Conservation (phyloP, 2,329 filamentous ascomycete genomes). For the Trichoderma sp. region DNA sequence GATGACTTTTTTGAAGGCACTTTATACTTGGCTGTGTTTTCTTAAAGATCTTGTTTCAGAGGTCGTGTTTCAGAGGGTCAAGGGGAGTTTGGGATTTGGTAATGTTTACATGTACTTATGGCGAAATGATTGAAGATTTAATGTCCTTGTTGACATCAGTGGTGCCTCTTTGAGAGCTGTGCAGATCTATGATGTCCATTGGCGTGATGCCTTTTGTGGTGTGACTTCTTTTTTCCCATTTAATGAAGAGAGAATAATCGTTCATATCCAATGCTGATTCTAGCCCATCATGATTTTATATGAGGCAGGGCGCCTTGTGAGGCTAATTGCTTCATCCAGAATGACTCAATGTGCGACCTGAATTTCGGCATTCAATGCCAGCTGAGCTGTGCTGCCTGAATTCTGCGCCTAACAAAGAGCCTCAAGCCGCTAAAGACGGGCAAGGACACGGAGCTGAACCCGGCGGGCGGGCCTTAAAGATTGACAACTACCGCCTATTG, state of each 20-base stretch:
- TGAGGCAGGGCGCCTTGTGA: neutral
- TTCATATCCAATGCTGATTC: neutral
- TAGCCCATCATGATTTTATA: neutral
- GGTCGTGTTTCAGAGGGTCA: neutral
- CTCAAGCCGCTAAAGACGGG: neutral
- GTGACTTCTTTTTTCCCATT: neutral
- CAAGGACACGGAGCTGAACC: neutral
- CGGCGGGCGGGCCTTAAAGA: neutral
- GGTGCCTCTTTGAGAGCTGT: neutral
- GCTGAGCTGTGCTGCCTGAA: neutral
- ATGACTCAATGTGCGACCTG: neutral
- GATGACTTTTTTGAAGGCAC: neutral
- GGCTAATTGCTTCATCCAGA: neutral
- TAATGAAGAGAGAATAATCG: neutral
- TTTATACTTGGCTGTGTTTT: neutral
- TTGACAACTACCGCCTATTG: neutral
- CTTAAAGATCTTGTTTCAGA: neutral
- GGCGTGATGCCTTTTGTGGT: neutral
- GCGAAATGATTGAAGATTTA: neutral
- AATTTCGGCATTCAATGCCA: neutral
- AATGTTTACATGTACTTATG: neutral
- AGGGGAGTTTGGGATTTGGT: neutral
- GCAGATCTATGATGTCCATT: neutral
- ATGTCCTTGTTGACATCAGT: neutral
- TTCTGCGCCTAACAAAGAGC: slow-evolving; percentile 1